Conservation (phyloP, 495 filamentous ascomycete species). For the Penicillium salamii region DNA sequence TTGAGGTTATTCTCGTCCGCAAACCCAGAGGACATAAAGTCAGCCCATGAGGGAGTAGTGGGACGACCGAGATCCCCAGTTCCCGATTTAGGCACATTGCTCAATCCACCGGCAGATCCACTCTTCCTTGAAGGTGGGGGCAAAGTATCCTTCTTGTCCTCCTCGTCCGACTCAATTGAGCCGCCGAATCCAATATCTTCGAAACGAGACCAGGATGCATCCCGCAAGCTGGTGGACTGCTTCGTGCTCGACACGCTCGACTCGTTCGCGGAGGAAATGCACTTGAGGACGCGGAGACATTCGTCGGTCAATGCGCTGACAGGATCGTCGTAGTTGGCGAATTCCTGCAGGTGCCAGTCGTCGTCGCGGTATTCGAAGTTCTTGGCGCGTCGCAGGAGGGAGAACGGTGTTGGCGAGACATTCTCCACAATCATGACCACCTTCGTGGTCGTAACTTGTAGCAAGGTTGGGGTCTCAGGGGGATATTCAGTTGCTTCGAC, state of each 20-base stretch:
- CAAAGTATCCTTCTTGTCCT: slow-evolving; percentile 52
- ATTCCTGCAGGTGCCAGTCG: slow-evolving; percentile 76
- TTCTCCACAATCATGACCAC: slow-evolving; percentile 96
- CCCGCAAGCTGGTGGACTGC: slow-evolving; percentile 65
- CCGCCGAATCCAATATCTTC: slow-evolving; percentile 91
- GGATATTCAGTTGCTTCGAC: slow-evolving; percentile 94
- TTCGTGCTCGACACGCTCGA: slow-evolving; percentile 67
- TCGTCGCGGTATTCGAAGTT: slow-evolving; percentile 93
- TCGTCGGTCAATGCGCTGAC: slow-evolving; percentile 87
- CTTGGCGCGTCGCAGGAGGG: slow-evolving; percentile 84
- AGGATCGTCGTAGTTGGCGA: slow-evolving; percentile 86
- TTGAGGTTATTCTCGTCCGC: slow-evolving; percentile 62
- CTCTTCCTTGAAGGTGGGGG: slow-evolving; percentile 28
- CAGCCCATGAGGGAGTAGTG: slow-evolving; percentile 95
- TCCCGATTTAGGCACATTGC: slow-evolving; percentile 59
- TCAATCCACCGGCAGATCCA: slow-evolving; percentile 37
- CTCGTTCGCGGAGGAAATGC: slow-evolving; percentile 85
- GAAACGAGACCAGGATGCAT: slow-evolving; percentile 94
- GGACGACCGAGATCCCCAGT: slow-evolving; percentile 69
- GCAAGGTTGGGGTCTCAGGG: slow-evolving; percentile 70
- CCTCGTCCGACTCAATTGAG: slow-evolving; percentile 64
- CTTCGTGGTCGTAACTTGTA: slow-evolving; percentile 78
- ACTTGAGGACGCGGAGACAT: slow-evolving; percentile 83
- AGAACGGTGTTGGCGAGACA: slow-evolving; percentile 92
- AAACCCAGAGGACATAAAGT: slow-evolving; percentile 93